Evolutionary conservation across 2,329 filamentous ascomycete genomes (phyloP), one percentile per base, ranked within the genome.

Genomic region (Dothistroma pini): DNA sequence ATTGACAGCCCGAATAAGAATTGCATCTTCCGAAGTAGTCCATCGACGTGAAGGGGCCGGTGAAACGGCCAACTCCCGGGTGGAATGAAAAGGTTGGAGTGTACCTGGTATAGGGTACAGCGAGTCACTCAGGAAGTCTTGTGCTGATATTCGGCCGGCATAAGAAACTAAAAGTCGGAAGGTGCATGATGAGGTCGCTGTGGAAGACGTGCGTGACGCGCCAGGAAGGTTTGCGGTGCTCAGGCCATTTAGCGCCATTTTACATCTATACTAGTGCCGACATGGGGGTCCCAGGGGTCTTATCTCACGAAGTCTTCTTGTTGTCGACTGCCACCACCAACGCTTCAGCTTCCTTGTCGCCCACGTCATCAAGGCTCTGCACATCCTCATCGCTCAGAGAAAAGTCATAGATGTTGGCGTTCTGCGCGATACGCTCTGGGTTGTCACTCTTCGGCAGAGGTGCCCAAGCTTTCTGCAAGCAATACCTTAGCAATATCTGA

Each of bases 401-500:
- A 70, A 89, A 89, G 57, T 79, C 80, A 72, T 83, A 89, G 0
- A 89, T 79, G 58, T 86, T 76, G 0, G 81, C 79, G 69, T 92
- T 93, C 71, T 86, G 83, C 61, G 79, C 77, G 64, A 92, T 91
- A 12, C 89, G 81, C 32, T 81, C 83, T 0, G 85, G 81, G 4
- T 84, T 88, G 54, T 88, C 87, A 62, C 86, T 90, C 82, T 92
- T 92, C 22, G 89, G 88, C 63, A 92, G 77, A 51, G 89, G 89
- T 12, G 68, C 81, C 73, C 85, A 86, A 4, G 85, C 88, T 77
- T 90, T 93, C 76, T 96, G 89, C 75, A 96, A 75, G 67, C 89
- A 89, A 83, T 91, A 96, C 64, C 91, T 83, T 54, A 96, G 77
- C 70, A 96, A 75, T 10, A 96, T 78, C 80, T 96, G 92, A 10